These are phyloP conservation scores for Monosporozyma siamensis DNA, from an alignment of 805 yeast species.

Conservation along the genomic window DNA sequence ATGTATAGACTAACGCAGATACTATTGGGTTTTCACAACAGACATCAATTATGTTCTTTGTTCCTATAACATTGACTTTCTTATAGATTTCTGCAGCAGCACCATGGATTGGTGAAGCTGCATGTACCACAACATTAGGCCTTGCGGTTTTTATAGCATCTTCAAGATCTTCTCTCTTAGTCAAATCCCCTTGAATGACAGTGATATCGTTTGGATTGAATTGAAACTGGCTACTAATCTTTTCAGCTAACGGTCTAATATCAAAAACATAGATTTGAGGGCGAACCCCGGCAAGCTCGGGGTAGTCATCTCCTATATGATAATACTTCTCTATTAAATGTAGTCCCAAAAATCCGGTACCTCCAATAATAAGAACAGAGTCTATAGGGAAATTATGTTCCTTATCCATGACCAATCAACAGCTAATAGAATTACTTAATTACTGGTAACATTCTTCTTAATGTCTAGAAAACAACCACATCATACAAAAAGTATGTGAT, in stretches of 20 bases:
- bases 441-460: too few species aligned
- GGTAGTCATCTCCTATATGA: slow-evolving; percentile 41
- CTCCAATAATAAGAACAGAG: slow-evolving; percentile 64
- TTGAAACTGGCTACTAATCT: slow-evolving; percentile 42
- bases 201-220: slow-evolving; percentile 47
- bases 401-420: too few species aligned
- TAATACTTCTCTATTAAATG: slow-evolving; percentile 83
- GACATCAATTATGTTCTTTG: slow-evolving; percentile 59
- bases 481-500: too few species aligned
- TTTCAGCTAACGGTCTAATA: slow-evolving; percentile 76
- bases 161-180: slow-evolving; percentile 59
- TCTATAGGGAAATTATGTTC: not conserved
- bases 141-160: slow-evolving; percentile 48
- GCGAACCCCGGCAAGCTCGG: not conserved
- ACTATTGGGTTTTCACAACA: slow-evolving; percentile 34
- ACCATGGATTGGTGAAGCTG: slow-evolving; percentile 96
- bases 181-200: slow-evolving; percentile 76
- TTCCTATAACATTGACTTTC: slow-evolving; percentile 87
- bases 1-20: slow-evolving; percentile 67
- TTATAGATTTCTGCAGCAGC: slow-evolving; percentile 70
- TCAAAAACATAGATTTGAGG: slow-evolving; percentile 83
- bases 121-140: slow-evolving; percentile 79
- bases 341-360: slow-evolving; percentile 88
- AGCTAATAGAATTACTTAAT: too few species aligned
- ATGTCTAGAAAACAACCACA: too few species aligned